Conservation (phyloP, 306 rosid genomes). For the Leucaena leucocephala region DNA sequence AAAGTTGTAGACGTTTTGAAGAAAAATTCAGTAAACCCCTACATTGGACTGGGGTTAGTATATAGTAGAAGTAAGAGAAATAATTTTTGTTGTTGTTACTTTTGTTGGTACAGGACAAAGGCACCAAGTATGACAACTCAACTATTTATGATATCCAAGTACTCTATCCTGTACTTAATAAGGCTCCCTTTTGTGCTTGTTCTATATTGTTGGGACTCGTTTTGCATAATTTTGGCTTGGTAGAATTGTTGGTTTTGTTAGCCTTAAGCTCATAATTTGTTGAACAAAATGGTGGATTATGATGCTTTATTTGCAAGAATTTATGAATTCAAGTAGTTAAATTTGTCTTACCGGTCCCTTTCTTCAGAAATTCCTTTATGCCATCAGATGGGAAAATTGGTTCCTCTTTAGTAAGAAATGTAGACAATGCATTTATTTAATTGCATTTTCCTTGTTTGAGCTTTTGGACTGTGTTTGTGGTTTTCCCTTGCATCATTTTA, state of each 20-base stretch:
- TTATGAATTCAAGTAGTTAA: not conserved
- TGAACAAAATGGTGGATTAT: not conserved
- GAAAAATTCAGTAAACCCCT: not conserved
- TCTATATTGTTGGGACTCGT: not conserved
- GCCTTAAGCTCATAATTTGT: not conserved
- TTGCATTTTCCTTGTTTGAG: not conserved
- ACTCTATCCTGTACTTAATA: not conserved
- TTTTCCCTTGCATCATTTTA: not conserved
- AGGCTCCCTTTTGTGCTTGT: not conserved
- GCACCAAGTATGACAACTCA: not conserved
- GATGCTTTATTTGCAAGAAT: not conserved
- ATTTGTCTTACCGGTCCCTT: not conserved
- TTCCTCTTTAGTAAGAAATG: not conserved
- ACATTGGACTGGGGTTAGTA: constrained; percentile 16
- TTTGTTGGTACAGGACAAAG: not conserved
- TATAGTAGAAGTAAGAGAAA: constrained; percentile 6
- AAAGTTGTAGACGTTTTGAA: constrained; percentile 3
- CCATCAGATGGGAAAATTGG: not conserved
- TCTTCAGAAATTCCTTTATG: not conserved
- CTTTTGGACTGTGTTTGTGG: not conserved
- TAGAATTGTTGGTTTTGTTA: constrained; percentile 3
- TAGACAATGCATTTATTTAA: not conserved
- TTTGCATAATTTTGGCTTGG: not conserved
- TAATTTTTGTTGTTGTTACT: not conserved
- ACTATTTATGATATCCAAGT: not conserved